These are phyloP conservation scores for Mallotus repandus DNA, from an alignment of 441 rosid genomes.

Conservation along the genomic window DNA sequence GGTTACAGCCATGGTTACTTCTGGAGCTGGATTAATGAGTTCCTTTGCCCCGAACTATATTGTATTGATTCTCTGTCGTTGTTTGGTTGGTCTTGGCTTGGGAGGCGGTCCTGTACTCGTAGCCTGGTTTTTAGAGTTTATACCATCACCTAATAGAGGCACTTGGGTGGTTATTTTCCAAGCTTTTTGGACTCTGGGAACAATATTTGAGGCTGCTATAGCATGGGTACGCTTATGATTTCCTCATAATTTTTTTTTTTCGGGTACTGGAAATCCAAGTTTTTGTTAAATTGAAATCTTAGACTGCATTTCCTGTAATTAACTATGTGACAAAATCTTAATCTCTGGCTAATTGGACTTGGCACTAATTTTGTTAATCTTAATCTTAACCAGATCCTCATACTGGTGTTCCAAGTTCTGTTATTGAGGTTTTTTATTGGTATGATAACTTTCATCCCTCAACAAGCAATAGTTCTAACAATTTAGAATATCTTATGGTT, in stretches of 20 bases:
- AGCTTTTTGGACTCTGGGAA: slow-evolving; percentile 84
- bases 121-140: slow-evolving; percentile 95
- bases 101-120: slow-evolving; percentile 95
- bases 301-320: background rate
- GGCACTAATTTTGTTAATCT: background rate
- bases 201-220: slow-evolving; percentile 72
- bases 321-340: background rate
- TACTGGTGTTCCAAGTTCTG: too few species aligned
- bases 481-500: background rate
- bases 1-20: slow-evolving; percentile 72
- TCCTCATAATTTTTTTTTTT: slow-evolving; percentile 12
- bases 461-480: background rate
- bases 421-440: background rate
- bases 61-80: slow-evolving; percentile 55
- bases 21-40: slow-evolving; percentile 76
- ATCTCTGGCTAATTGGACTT: background rate
- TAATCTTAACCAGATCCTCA: too few species aligned
- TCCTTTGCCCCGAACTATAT: slow-evolving; percentile 69
- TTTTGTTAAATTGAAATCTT: background rate
- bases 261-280: background rate
- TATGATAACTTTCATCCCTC: background rate
- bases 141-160: slow-evolving; percentile 91
- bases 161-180: slow-evolving; percentile 89
- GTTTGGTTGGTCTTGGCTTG: slow-evolving; percentile 85
- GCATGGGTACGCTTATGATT: slow-evolving; percentile 71